These are phyloP conservation scores for Salinomyces thailandicus DNA, from an alignment of 2,329 filamentous ascomycete genomes.

Conservation along the genomic window DNA sequence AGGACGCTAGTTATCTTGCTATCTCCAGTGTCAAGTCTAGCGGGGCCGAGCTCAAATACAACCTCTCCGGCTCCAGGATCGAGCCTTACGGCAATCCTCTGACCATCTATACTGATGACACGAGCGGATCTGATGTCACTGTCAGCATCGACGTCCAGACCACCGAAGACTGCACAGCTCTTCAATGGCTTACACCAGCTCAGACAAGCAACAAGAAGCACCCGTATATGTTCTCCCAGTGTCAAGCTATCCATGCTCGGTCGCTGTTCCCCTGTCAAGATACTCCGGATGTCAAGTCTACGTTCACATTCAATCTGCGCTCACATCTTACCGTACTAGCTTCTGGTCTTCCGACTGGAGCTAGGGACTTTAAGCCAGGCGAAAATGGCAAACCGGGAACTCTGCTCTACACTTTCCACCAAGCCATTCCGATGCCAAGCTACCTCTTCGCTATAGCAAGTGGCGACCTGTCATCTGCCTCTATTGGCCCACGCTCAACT, in stretches of 20 bases:
- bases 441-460: constrained; percentile 89
- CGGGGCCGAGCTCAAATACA: constrained; percentile 55
- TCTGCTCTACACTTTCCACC: constrained; percentile 71
- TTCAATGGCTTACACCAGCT: constrained; percentile 89
- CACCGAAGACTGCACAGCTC: constrained; percentile 76
- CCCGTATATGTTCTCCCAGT: constrained; percentile 97
- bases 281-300: constrained; percentile 95
- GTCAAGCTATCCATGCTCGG: constrained; percentile 89
- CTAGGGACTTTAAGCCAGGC: constrained; percentile 41
- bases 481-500: constrained; percentile 72
- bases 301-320: constrained; percentile 76
- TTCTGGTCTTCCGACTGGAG: constrained; percentile 59
- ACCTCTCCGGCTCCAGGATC: constrained; percentile 52
- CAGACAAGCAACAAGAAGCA: constrained; percentile 94
- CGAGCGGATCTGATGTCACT: constrained; percentile 25
- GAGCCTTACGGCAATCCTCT: constrained; percentile 69
- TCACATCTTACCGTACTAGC: constrained; percentile 85
- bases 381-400: constrained; percentile 45
- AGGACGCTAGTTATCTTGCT: constrained; percentile 54
- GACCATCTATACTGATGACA: constrained; percentile 44
- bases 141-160: constrained; percentile 50
- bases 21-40: constrained; percentile 62
- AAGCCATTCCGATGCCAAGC: constrained; percentile 83
- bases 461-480: constrained; percentile 73
- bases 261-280: constrained; percentile 96